Evolutionary conservation across 2,329 filamentous ascomycete species (phyloP).

Genomic region (Cordyceps militaris): DNA sequence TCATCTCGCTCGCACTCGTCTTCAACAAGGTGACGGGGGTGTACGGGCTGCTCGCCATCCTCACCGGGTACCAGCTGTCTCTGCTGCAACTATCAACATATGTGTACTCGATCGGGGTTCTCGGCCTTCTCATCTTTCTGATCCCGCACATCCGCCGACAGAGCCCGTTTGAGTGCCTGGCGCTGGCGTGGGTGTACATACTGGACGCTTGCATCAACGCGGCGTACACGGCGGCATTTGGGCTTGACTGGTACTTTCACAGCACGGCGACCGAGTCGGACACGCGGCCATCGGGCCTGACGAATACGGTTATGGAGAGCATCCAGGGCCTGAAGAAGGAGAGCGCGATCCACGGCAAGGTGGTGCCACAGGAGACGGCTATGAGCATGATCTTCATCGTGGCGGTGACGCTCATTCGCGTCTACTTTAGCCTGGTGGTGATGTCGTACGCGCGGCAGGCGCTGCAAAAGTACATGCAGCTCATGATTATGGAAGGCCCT

Average conservation of each 20-base stretch:
- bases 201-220: slow-evolving; percentile 77
- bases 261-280: slow-evolving; percentile 41
- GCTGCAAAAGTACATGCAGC: slow-evolving; percentile 55
- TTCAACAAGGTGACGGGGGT: slow-evolving; percentile 91
- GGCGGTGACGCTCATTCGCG: slow-evolving; percentile 63
- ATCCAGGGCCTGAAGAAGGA: slow-evolving; percentile 28
- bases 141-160: slow-evolving; percentile 74
- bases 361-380: slow-evolving; percentile 50
- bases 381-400: slow-evolving; percentile 74
- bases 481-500: slow-evolving; percentile 41
- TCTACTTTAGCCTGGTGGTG: slow-evolving; percentile 80
- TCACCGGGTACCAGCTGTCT: slow-evolving; percentile 80
- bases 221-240: slow-evolving; percentile 75
- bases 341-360: slow-evolving; percentile 27
- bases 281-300: slow-evolving; percentile 12
- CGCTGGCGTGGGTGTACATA: slow-evolving; percentile 78
- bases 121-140: slow-evolving; percentile 61
- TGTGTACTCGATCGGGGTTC: slow-evolving; percentile 71
- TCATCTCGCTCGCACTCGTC: slow-evolving; percentile 74
- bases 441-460: slow-evolving; percentile 75
- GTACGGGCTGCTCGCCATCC: slow-evolving; percentile 80
- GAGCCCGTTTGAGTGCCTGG: slow-evolving; percentile 70
- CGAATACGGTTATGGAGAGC: slow-evolving; percentile 25
- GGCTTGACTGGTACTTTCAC: slow-evolving; percentile 77
- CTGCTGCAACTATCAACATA: slow-evolving; percentile 84